Conservation (phyloP, 805 yeast genomes). For the Spathaspora girioi region DNA sequence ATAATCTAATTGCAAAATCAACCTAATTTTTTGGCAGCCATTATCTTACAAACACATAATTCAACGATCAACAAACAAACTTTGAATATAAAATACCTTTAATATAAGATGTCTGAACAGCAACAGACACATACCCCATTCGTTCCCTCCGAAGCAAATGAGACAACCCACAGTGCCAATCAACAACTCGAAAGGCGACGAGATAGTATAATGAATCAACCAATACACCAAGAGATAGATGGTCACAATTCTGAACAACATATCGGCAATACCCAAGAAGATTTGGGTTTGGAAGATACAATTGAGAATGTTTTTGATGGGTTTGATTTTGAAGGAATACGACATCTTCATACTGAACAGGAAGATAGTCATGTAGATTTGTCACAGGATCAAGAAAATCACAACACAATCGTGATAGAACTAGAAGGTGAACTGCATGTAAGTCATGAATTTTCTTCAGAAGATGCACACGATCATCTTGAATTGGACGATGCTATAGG, state of each 20-base stretch:
- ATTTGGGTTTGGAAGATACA: conserved; percentile 9
- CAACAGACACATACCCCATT: not conserved
- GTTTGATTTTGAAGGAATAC: conserved; percentile 15
- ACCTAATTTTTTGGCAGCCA: conserved; percentile 1
- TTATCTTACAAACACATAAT: not conserved
- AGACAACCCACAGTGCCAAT: not conserved
- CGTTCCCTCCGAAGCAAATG: not conserved
- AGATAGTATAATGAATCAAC: not conserved
- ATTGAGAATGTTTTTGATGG: conserved; percentile 21
- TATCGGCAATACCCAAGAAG: not conserved
- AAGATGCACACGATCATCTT: not conserved
- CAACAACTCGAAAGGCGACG: not conserved
- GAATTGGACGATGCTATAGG: conserved; percentile 9
- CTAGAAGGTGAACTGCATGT: too few species aligned
- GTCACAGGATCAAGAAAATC: not conserved
- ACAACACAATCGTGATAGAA: not conserved
- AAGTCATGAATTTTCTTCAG: not conserved
- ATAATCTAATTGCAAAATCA: not conserved
- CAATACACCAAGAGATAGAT: not conserved
- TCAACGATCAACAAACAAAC: not conserved
- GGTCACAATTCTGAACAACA: too few species aligned
- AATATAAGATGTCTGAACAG: not conserved
- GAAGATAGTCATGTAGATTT: too few species aligned
- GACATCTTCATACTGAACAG: not conserved
- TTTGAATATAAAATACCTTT: not conserved